Base-by-base conservation (phyloP, 2,329 filamentous ascomycete genomes). In the Trichophyton rubrum region DNA sequence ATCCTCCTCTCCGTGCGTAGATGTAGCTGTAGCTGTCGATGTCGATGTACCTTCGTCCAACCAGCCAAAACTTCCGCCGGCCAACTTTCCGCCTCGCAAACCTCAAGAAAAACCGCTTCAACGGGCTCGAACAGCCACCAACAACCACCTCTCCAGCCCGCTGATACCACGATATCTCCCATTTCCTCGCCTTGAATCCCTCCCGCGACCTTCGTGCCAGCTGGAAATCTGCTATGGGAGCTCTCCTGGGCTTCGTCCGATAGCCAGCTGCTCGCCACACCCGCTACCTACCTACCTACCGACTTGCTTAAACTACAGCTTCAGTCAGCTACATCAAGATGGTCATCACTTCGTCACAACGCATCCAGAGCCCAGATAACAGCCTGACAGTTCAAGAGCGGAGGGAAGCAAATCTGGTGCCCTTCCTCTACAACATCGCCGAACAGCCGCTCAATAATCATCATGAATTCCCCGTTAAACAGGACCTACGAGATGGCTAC, bases 401-500 rank as follows among this genome's bases (percentile, higher is more conserved):
- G 71, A 75, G 79, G 65, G 76, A 77, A 38, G 77, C 78, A 64
- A 84, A 82, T 67, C 78, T 80, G 62, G 74, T 77, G 47, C 82
- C 82, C 35, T 77, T 77, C 64, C 71, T 82, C 61, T 83, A 79
- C 72, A 72, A 73, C 63, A 77, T 80, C 61, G 78, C 75, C 62
- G 83, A 86, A 40, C 82, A 80, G 56, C 83, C 82, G 1, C 86
- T 85, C 71, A 79, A 79, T 66, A 82, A 83, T 63, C 81, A 80
- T 68, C 79, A 79, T 0, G 27, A 30, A 30, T 49, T 74, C 80
- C 58, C 74, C 81, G 55, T 6, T 30, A 6, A 6, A 30, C 27
- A 1, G 27, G 27, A 30, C 27, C 80, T 84, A 67, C 76, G 79
- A 7, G 86, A 92, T 68, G 89, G 88, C 56, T 90, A 87, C 69